Percentiles rank a stretch among this genome's conserved stretches.
Evolutionary conservation across 2,329 filamentous ascomycete genomes (phyloP).

Genomic region (Decorospora gaudefroyi): DNA sequence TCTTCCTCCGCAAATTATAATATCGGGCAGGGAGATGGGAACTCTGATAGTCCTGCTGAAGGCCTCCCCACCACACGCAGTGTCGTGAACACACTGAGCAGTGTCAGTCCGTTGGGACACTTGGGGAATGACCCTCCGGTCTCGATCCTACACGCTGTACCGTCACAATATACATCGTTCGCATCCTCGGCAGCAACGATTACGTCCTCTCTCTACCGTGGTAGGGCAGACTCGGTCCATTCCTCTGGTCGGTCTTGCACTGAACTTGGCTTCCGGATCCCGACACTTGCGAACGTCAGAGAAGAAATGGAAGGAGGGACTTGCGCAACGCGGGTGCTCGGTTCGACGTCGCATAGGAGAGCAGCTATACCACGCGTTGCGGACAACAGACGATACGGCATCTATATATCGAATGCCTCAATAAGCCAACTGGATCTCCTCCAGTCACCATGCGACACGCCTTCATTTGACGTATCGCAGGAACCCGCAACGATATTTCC

Average conservation of each 20-base stretch:
- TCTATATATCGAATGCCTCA: slow-evolving; percentile 2
- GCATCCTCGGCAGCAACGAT: not conserved
- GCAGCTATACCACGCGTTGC: not conserved
- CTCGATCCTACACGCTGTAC: not conserved
- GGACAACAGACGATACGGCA: slow-evolving; percentile 1
- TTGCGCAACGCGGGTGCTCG: not conserved
- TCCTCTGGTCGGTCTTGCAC: not conserved
- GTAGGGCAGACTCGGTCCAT: not conserved
- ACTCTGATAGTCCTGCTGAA: not conserved
- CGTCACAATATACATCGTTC: not conserved
- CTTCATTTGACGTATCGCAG: not conserved
- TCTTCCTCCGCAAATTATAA: no score
- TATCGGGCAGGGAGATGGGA: no score
- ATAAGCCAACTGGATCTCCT: slow-evolving; percentile 1
- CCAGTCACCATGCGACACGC: not conserved
- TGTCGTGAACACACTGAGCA: not conserved
- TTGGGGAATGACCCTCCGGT: not conserved
- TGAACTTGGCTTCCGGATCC: not conserved
- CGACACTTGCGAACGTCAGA: not conserved
- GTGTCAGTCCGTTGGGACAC: not conserved
- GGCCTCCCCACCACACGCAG: not conserved
- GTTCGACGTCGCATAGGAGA: not conserved
- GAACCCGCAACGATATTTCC: not conserved
- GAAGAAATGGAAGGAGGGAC: not conserved
- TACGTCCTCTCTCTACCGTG: no score